Percentiles rank a stretch among this genome's conserved stretches.
Conservation (phyloP, 208 protist genomes). For the Trichomonas tenax region DNA sequence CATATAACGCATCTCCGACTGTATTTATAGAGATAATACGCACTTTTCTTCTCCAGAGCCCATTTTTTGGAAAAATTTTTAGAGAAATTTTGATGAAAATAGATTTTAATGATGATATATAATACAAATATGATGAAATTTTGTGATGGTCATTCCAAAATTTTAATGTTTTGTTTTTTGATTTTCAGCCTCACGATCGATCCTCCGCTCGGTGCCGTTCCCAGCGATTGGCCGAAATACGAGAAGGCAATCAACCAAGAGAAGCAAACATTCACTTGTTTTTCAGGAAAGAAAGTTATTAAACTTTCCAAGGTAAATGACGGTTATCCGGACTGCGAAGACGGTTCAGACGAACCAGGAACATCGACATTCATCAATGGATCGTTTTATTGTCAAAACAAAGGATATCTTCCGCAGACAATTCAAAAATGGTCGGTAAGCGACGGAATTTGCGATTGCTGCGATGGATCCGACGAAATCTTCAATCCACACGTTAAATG, state of each 20-base stretch:
- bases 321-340: not conserved
- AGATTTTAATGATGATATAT: too few relatives aligned
- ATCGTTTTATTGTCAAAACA: not conserved
- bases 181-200: not conserved
- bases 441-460: constrained; percentile 10
- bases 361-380: not conserved
- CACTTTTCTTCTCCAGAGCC: too few relatives aligned
- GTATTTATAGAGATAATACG: too few relatives aligned
- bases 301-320: not conserved
- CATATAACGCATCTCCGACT: not conserved
- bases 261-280: not conserved
- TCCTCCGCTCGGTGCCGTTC: not conserved
- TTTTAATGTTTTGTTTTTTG: not conserved
- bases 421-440: not conserved
- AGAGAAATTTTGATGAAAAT: too few relatives aligned
- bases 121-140: too few relatives aligned
- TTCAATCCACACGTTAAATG: not conserved
- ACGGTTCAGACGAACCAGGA: not conserved
- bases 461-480: not conserved
- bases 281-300: not conserved
- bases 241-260: not conserved
- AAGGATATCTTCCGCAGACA: not conserved
- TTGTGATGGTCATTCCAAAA: too few relatives aligned
- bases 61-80: too few relatives aligned
- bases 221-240: not conserved